Evolutionary conservation across 257 asterid genomes (phyloP), one percentile per base, ranked within the genome.

Genomic region (Capsicum pubescens): DNA sequence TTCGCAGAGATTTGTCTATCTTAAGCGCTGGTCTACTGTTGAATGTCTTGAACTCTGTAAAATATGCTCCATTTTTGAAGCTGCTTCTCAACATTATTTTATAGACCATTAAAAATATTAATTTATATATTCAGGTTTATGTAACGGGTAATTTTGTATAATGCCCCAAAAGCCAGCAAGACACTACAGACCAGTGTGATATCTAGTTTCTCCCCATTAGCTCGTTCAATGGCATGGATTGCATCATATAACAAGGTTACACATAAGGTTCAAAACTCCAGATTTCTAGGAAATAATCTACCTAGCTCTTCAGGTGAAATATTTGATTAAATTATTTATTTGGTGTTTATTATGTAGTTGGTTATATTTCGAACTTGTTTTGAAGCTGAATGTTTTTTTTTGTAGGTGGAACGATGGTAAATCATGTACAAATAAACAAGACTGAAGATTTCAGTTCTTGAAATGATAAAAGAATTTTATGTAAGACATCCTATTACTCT

Each of bases 141-240:
- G 2, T 82, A 26, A 7, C 32, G 32, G 32, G 32, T 4, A 39
- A 39, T 3, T 74, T 74, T 59, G 54, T 87, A 88, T 76, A 87
- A 95, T 95, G 98, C 91, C 97, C 3, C 89, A 89, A 70, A 90
- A 90, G 83, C 89, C 89, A 2, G 81, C 82, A 80, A 86, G 88
- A 84, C 83, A 74, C 63, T 82, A 82, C 55, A 89, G 66, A 5
- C 66, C 82, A 66, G 13, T 12, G 9, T 85, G 92, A 79, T 54
- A 61, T 70, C 90, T 66, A 87, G 95, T 52, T 95, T 95, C 86
- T 92, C 98, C 44, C 93, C 95, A 21, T 93, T 95, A 87, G 89
- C 91, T 77, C 93, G 97, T 82, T 84, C 91, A 48, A 81, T 92
- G 88, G 91, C 95, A 82, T 81, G 86, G 79, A 86, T 91, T 78